These are phyloP conservation scores for Oropetium thomaeum DNA, from an alignment of 176 grass and related monocot species.

Conservation along the genomic window DNA sequence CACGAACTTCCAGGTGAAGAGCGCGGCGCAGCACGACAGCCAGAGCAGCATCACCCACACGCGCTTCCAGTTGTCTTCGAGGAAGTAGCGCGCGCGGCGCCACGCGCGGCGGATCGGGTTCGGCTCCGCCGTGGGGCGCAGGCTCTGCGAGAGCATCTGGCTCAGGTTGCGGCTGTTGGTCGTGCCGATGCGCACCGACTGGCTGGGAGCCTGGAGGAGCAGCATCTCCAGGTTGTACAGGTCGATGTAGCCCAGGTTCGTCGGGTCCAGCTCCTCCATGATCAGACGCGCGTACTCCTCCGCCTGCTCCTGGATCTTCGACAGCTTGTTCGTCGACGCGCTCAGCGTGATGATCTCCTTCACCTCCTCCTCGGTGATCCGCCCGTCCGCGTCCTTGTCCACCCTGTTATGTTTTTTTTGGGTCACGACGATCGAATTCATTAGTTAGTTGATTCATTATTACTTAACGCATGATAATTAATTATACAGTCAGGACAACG, in stretches of 20 bases:
- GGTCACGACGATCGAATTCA: too few relatives aligned
- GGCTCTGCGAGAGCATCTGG: conserved; percentile 91
- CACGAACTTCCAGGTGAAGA: conserved; percentile 86
- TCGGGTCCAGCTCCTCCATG: conserved; percentile 96
- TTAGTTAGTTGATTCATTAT: too few relatives aligned
- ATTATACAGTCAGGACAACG: too few relatives aligned
- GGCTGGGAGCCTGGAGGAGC: conserved; percentile 60
- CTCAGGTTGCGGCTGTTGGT: conserved; percentile 78
- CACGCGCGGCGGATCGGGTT: conserved; percentile 48
- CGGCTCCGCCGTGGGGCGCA: conserved; percentile 70
- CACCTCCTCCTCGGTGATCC: conserved; percentile 83
- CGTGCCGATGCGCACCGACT: conserved; percentile 60
- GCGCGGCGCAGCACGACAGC: conserved; percentile 52
- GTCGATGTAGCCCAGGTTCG: conserved; percentile 81
- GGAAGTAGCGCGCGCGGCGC: conserved; percentile 47
- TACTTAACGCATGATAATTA: too few relatives aligned
- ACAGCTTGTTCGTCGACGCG: conserved; percentile 78
- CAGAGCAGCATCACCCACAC: conserved; percentile 81
- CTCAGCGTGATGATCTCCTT: conserved; percentile 85
- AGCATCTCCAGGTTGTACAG: conserved; percentile 81
- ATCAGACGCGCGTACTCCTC: conserved; percentile 91
- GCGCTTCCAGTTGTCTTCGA: conserved; percentile 93
- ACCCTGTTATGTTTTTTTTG: too few relatives aligned
- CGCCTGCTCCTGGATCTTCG: conserved; percentile 61
- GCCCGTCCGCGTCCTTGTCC: conserved; percentile 87